phyloP scores from a whole-genome alignment of 2,329 filamentous ascomycete genomes.

The Penicillium sp. region DNA sequence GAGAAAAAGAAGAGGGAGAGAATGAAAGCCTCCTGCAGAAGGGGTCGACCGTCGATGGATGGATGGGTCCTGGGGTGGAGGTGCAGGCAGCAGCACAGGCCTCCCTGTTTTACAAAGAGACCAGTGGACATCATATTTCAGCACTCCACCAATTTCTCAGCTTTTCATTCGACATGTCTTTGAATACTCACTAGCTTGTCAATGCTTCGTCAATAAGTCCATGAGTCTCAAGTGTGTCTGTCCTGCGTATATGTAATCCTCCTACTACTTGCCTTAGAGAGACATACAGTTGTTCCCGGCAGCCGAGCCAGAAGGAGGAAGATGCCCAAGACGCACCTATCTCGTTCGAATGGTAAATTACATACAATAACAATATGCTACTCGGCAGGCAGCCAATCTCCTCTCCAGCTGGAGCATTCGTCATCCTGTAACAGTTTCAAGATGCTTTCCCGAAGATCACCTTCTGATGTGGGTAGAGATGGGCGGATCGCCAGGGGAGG shows the following conservation, averaged over 20 bases:
- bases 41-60: not conserved
- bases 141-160: not conserved
- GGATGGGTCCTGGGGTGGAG: not conserved
- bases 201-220: not conserved
- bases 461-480: slow-evolving; percentile 10
- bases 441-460: slow-evolving; percentile 16
- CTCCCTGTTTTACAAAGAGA: not conserved
- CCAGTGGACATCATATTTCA: not conserved
- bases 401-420: slow-evolving; percentile 9
- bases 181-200: not conserved
- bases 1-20: slow-evolving; percentile 14
- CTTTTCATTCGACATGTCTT: not conserved
- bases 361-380: not conserved
- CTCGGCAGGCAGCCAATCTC: not conserved
- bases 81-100: not conserved
- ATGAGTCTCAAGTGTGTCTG: too few species aligned
- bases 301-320: not conserved
- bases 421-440: slow-evolving; percentile 21
- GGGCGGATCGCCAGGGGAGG: slow-evolving; percentile 20
- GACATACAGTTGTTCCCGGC: not conserved
- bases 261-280: not conserved
- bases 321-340: not conserved
- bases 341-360: not conserved
- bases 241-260: not conserved
- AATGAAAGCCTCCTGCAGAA: slow-evolving; percentile 13